Percentiles rank a stretch among this genome's conserved stretches.
Conservation (phyloP, 2,329 filamentous ascomycete species). For the Fusarium humuli region DNA sequence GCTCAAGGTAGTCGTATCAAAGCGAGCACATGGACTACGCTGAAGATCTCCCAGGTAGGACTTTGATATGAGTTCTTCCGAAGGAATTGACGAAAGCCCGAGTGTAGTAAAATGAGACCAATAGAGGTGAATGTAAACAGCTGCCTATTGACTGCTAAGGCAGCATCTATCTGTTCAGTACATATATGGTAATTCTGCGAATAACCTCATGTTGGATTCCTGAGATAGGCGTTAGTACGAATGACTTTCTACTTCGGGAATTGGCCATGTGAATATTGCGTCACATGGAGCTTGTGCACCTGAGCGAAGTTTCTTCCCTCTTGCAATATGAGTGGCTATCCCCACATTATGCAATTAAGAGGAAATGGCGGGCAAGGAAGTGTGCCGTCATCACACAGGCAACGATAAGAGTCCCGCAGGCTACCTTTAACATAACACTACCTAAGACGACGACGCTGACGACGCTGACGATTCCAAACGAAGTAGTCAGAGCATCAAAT, state of each 20-base stretch:
- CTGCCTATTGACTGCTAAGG: neutral
- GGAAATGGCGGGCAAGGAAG: conserved; percentile 15
- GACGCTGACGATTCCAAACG: conserved; percentile 35
- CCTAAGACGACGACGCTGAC: conserved; percentile 37
- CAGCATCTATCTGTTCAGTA: neutral
- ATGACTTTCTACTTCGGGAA: neutral
- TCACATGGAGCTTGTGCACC: conserved; percentile 48
- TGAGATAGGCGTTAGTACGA: conserved; percentile 7
- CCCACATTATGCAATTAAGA: conserved; percentile 43
- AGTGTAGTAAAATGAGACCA: neutral
- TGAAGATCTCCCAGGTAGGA: neutral
- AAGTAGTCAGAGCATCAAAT: neutral
- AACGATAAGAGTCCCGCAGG: conserved; percentile 48
- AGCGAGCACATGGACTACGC: neutral
- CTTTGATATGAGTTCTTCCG: neutral
- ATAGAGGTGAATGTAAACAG: neutral
- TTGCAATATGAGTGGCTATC: conserved; percentile 39
- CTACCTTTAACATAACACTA: conserved; percentile 35
- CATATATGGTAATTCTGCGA: conserved; percentile 1
- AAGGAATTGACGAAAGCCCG: neutral
- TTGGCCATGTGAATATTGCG: conserved; percentile 43
- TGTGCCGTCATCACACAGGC: conserved; percentile 52
- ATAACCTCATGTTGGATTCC: conserved; percentile 24
- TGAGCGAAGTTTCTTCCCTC: conserved; percentile 6
- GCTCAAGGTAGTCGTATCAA: neutral